phyloP scores from a whole-genome alignment of 768 basidiomycete species.

The Psilocybe cubensis region DNA sequence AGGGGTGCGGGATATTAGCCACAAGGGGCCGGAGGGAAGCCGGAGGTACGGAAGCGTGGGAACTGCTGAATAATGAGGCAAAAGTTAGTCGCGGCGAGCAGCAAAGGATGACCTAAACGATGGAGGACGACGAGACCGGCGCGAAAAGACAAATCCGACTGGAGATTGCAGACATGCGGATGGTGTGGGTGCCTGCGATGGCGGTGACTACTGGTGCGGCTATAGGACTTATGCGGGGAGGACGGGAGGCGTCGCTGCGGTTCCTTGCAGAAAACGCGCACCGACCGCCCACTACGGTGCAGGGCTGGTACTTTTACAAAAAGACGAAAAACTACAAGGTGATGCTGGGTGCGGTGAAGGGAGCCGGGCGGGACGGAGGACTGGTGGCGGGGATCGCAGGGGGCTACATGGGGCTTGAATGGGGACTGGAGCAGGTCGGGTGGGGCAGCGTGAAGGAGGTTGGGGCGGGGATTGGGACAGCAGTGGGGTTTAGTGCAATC shows the following conservation, averaged over 20 bases:
- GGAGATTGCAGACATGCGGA: constrained; percentile 57
- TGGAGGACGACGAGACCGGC: constrained; percentile 16
- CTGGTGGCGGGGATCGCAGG: constrained; percentile 46
- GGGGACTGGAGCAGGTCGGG: constrained; percentile 39
- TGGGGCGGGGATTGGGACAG: constrained; percentile 70
- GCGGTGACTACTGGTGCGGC: constrained; percentile 65
- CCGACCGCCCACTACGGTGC: constrained; percentile 79
- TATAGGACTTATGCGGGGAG: constrained; percentile 76
- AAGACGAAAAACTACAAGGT: constrained; percentile 95
- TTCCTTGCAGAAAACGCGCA: constrained; percentile 95
- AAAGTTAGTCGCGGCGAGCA: background rate
- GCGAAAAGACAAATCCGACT: constrained; percentile 33
- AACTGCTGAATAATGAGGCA: background rate
- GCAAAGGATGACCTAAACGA: constrained; percentile 5
- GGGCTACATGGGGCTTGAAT: constrained; percentile 49
- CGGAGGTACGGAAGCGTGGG: background rate
- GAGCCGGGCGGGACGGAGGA: constrained; percentile 59
- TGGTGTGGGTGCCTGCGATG: constrained; percentile 62
- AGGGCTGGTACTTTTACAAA: constrained; percentile 96
- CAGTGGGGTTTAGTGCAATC: constrained; percentile 55
- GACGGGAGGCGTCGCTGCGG: constrained; percentile 69
- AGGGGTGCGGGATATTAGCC: background rate
- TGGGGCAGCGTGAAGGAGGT: constrained; percentile 48
- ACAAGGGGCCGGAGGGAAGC: background rate
- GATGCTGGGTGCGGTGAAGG: constrained; percentile 71